Conservation (phyloP, 148 eudicot species). For the Pouteria glomerata region DNA sequence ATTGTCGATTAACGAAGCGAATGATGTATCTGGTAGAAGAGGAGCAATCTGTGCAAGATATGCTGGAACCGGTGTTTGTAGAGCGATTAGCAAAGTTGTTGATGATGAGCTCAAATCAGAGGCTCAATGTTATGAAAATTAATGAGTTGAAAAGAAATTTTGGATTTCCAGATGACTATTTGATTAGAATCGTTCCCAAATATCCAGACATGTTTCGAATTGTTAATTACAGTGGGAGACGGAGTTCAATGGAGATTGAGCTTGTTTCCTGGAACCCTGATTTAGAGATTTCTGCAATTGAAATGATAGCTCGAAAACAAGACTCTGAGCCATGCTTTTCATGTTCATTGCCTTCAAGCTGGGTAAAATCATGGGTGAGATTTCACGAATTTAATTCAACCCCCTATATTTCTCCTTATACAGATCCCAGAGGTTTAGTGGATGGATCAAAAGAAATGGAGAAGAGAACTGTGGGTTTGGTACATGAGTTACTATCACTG, state of each 20-base stretch:
- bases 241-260: conserved; percentile 82
- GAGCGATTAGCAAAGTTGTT: conserved; percentile 74
- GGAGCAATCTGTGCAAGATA: conserved; percentile 63
- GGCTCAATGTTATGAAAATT: conserved; percentile 65
- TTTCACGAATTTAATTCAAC: conserved; percentile 74
- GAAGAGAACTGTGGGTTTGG: conserved; percentile 66
- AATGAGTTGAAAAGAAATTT: conserved; percentile 73
- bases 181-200: conserved; percentile 72
- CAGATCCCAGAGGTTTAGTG: conserved; percentile 29
- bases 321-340: conserved; percentile 55
- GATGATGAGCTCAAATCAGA: conserved; percentile 71
- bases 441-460: conserved; percentile 73
- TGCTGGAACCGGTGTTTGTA: conserved; percentile 53
- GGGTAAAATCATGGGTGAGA: conserved; percentile 85
- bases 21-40: conserved; percentile 76
- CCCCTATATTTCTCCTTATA: conserved; percentile 82
- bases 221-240: conserved; percentile 71
- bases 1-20: conserved; percentile 65
- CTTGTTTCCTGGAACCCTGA: conserved; percentile 67
- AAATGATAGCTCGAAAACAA: conserved; percentile 35
- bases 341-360: conserved; percentile 64
- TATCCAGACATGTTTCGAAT: conserved; percentile 71
- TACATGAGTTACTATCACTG: conserved; percentile 80
- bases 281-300: conserved; percentile 64
- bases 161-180: conserved; percentile 90